Evolutionary conservation across 768 basidiomycete species (phyloP).

Genomic region (Amanita rimosa): DNA sequence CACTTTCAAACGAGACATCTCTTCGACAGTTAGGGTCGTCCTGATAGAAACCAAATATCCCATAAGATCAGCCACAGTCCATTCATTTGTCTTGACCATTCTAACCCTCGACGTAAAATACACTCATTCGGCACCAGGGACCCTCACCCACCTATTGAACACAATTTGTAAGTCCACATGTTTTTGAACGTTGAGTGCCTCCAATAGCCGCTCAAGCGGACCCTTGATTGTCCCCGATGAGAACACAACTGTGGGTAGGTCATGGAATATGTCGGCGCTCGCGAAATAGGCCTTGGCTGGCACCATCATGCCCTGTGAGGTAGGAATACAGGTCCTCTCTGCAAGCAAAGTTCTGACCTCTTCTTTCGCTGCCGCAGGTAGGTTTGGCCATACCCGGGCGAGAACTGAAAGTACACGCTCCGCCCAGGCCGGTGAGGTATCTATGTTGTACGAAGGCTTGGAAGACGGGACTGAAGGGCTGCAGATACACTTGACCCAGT

Average conservation of each 20-base stretch:
- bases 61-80: constrained; percentile 77
- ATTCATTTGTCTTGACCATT: constrained; percentile 84
- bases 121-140: background rate
- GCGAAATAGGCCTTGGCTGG: constrained; percentile 77
- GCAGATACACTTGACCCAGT: constrained; percentile 67
- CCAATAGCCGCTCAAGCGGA: constrained; percentile 56
- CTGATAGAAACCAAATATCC: constrained; percentile 83
- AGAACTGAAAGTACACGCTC: constrained; percentile 66
- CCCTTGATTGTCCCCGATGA: constrained; percentile 63
- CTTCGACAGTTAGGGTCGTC: constrained; percentile 33
- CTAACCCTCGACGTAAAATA: constrained; percentile 22
- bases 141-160: constrained; percentile 59
- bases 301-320: constrained; percentile 57
- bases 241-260: constrained; percentile 70
- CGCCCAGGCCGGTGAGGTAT: constrained; percentile 57
- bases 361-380: constrained; percentile 35
- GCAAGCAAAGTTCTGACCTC: constrained; percentile 38
- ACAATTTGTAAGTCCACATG: constrained; percentile 90
- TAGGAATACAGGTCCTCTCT: constrained; percentile 54
- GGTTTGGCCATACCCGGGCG: constrained; percentile 60
- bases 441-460: constrained; percentile 48
- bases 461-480: constrained; percentile 29
- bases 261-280: constrained; percentile 80
- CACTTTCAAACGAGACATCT: constrained; percentile 38
- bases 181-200: constrained; percentile 72